A percentile compares a stretch with the other conserved stretches of the same genome.
Conservation (phyloP, 345 rosid species). For the Syzygium jambos region DNA sequence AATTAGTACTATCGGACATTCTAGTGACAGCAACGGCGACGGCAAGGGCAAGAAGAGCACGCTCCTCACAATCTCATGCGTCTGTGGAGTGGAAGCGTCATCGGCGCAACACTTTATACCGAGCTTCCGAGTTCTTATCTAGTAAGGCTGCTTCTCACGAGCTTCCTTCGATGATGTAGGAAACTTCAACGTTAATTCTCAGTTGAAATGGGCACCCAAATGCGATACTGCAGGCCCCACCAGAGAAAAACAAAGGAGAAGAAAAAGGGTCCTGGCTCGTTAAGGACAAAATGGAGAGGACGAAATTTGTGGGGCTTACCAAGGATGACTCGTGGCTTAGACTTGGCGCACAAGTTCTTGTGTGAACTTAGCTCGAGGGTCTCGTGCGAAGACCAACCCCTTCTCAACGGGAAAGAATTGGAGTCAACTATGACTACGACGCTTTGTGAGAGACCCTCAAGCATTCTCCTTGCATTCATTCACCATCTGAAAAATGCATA, state of each 20-base stretch:
- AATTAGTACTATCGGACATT: conserved; percentile 7
- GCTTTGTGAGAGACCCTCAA: background rate
- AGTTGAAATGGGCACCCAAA: background rate
- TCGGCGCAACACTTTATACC: background rate
- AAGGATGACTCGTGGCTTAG: background rate
- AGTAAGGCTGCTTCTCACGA: conserved; percentile 21
- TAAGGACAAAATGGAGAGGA: background rate
- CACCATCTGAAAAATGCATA: background rate
- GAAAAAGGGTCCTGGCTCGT: background rate
- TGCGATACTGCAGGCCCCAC: background rate
- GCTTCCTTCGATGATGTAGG: conserved; percentile 17
- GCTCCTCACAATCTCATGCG: background rate
- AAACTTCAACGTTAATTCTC: conserved; percentile 8
- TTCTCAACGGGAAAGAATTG: background rate
- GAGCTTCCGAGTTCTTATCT: background rate
- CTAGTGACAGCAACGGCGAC: background rate
- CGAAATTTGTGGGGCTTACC: conserved; percentile 1
- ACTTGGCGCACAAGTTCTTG: background rate
- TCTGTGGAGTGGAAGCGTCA: background rate
- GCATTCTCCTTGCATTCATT: background rate
- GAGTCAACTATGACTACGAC: conserved; percentile 1
- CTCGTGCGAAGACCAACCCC: conserved; percentile 1
- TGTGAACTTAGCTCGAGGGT: background rate
- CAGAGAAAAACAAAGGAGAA: background rate
- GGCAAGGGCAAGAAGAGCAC: background rate